A percentile compares a stretch with the other conserved stretches of the same genome.
Conservation (phyloP, 176 grass and related monocot genomes). For the Calamus simplicifolius region DNA sequence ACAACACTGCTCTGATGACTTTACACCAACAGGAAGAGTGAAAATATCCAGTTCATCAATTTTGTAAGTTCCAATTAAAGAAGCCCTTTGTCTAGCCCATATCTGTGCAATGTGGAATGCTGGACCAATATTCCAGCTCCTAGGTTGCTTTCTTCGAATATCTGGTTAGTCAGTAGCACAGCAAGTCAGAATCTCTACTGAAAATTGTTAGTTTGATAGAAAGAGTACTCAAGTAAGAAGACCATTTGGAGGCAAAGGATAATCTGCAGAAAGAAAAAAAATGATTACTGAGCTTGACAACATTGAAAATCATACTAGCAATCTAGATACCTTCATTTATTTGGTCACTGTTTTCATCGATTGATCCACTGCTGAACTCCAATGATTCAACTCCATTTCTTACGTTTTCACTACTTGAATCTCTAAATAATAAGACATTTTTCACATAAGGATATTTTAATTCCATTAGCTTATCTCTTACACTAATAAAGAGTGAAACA, state of each 20-base stretch:
- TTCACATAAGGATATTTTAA: too few species aligned
- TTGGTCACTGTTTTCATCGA: slow-evolving; percentile 26
- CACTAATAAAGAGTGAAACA: too few species aligned
- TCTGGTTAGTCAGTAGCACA: slow-evolving; percentile 18
- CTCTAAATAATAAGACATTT: slow-evolving; percentile 18
- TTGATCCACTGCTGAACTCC: slow-evolving; percentile 17
- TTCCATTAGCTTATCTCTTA: too few species aligned
- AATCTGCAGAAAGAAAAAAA: too few species aligned
- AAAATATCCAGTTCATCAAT: slow-evolving; percentile 40
- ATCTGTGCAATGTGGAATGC: slow-evolving; percentile 65
- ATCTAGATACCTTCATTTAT: slow-evolving; percentile 17
- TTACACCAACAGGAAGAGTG: slow-evolving; percentile 76
- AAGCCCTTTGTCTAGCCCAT: slow-evolving; percentile 60
- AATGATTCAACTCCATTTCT: slow-evolving; percentile 21
- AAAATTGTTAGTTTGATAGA: slow-evolving; percentile 12
- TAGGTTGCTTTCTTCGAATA: slow-evolving; percentile 38
- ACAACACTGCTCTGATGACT: slow-evolving; percentile 32
- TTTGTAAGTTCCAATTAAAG: slow-evolving; percentile 24
- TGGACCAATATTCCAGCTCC: slow-evolving; percentile 46
- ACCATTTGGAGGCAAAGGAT: too few species aligned
- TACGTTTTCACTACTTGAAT: slow-evolving; percentile 19
- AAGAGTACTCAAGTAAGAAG: slow-evolving; percentile 4
- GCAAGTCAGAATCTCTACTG: too few species aligned
- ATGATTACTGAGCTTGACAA: too few species aligned
- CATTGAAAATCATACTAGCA: background rate